Conservation (phyloP, 805 yeast genomes). For the Suhomyces faveliae region DNA sequence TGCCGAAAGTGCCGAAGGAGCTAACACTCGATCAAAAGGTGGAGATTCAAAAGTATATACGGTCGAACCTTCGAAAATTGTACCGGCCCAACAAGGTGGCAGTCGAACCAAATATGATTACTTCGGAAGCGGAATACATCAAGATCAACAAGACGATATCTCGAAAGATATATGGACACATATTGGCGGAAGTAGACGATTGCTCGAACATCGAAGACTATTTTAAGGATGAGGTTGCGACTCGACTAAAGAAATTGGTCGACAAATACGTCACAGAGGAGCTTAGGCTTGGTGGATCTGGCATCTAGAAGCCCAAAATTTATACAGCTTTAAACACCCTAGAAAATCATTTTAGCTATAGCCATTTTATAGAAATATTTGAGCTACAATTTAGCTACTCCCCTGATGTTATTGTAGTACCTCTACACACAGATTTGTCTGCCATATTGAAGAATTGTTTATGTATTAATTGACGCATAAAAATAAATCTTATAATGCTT, state of each 20-base stretch:
- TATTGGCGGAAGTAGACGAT: slow-evolving; percentile 12
- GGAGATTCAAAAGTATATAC: slow-evolving; percentile 55
- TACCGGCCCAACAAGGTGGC: slow-evolving; percentile 30
- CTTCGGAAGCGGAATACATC: slow-evolving; percentile 48
- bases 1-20: slow-evolving; percentile 9
- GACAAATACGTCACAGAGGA: slow-evolving; percentile 24
- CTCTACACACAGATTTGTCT: too few species aligned
- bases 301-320: background rate
- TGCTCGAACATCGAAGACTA: slow-evolving; percentile 10
- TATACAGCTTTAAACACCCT: too few species aligned
- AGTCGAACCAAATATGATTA: slow-evolving; percentile 16
- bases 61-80: slow-evolving; percentile 50
- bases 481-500: too few species aligned
- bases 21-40: slow-evolving; percentile 48
- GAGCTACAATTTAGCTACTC: background rate
- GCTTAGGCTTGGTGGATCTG: slow-evolving; percentile 6
- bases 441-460: too few species aligned
- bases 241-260: slow-evolving; percentile 21
- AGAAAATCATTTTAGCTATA: too few species aligned
- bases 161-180: slow-evolving; percentile 49
- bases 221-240: slow-evolving; percentile 17
- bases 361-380: too few species aligned
- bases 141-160: slow-evolving; percentile 62
- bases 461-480: too few species aligned
- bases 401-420: background rate